Conservation (phyloP, 306 rosid species). For the Gastrolobium bilobum region DNA sequence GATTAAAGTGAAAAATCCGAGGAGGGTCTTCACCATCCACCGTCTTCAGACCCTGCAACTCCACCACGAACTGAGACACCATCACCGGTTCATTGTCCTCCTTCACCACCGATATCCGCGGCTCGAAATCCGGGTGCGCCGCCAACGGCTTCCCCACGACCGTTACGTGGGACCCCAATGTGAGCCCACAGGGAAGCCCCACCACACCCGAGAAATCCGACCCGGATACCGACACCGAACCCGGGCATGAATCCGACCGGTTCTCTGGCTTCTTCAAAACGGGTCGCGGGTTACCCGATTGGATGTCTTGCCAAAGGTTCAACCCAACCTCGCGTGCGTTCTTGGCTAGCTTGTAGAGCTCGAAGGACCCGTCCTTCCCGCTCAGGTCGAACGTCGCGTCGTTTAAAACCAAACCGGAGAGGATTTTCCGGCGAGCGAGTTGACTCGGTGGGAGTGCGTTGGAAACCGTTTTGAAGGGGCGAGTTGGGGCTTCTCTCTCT, state of each 20-base stretch:
- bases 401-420: constrained; percentile 66
- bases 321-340: constrained; percentile 70
- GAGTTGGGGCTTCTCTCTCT: constrained; percentile 68
- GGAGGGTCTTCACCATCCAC: constrained; percentile 95
- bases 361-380: constrained; percentile 49
- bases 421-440: constrained; percentile 44
- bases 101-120: constrained; percentile 51
- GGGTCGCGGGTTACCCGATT: constrained; percentile 53
- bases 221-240: constrained; percentile 66
- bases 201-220: constrained; percentile 57
- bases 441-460: constrained; percentile 62
- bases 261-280: constrained; percentile 40
- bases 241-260: constrained; percentile 67
- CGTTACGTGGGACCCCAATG: constrained; percentile 79
- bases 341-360: constrained; percentile 73
- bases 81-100: constrained; percentile 56
- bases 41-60: constrained; percentile 82
- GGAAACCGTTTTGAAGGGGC: constrained; percentile 67
- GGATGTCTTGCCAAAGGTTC: constrained; percentile 63
- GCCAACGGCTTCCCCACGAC: constrained; percentile 73
- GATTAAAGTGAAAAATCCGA: constrained; percentile 79
- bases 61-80: constrained; percentile 79
- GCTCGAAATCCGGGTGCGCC: constrained; percentile 59
- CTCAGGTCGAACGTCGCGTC: constrained; percentile 49
- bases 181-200: constrained; percentile 85